Base-by-base conservation (phyloP, 371 early-diverging fungal species). In the Rhizopus microsporus region DNA sequence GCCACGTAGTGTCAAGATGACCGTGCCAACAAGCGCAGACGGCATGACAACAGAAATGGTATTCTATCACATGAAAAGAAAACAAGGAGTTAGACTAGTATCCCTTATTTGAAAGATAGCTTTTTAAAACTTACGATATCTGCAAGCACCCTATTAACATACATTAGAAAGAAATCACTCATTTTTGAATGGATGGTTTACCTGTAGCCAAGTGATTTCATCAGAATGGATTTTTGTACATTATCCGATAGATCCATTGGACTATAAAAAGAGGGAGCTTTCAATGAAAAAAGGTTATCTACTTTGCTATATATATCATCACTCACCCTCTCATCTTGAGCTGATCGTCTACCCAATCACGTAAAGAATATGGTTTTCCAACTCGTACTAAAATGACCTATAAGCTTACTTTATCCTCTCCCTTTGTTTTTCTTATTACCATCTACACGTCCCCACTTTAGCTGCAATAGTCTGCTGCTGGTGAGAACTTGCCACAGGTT, bases 1-100 rank as follows among this genome's bases (percentile, higher is more conserved):
- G 16, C 94, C 94, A 67, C 94, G 83, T 29, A 94, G 70, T 0
- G 94, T 93, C 50, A 93, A 61, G 16, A 93, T 77, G 6, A 91
- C 84, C 0, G 94, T 92, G 8, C 92, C 93, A 4, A 93, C 78
- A 38, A 93, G 72, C 5, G 92, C 92, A 2, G 93, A 91, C 1
- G 94, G 93, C 93, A 93, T 94, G 7, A 92, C 87, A 33, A 92
- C 92, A 1, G 84, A 77, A 40, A 82, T 76, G 3, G 78, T 63
- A 62, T 87, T 88, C 81, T 82, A 59, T 38, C 46, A 5, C 15
- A 31, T 35, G 13, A 43, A 31, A 33, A 52, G 46, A 10, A 38
- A 37, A 17, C 7, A 43, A 15, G 16, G 32, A 38, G 13, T 17
- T 7, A 33, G n/a, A 9, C 37, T 16, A 34, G 29, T 23, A 23